Base-by-base conservation (phyloP, 352 stramenopile genomes). In the Phytophthora chlamydospora region DNA sequence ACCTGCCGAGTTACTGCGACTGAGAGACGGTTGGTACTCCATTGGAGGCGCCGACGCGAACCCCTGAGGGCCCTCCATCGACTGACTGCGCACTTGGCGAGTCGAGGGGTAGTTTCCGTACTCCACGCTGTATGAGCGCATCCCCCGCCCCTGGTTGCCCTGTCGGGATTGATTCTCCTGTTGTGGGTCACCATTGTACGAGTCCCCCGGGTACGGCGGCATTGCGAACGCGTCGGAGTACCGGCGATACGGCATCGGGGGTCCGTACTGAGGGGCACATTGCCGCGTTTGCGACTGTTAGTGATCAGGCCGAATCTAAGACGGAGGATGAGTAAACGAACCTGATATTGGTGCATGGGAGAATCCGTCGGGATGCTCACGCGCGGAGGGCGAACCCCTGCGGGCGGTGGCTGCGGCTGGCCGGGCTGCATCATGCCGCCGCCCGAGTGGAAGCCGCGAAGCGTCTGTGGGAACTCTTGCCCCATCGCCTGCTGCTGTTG, bases 71-170 rank as follows among this genome's bases (percentile, higher is more conserved):
- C 80, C 82, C 54, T 93, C 84, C 60, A 93, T 85, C 16, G 84
- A 93, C 41, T 91, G 82, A 32, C 82, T 93, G 48, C 84, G 82
- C 8, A 88, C 72, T 47, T 75, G 78, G 19, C 80, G 78, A 24
- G 75, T 79, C 21, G 78, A 71, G 14, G 74, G 61, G 29, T 87
- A 90, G 32, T 59, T 76, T 7, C 73, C 65, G 36, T 85, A 89
- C 49, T 93, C 85, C 73, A 91, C 77, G 41, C 82, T 91, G 68
- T 91, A 91, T 13, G 85, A 93, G 3, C 85, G 82, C 39, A 91
- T 78, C 5, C 65, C 68, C 7, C 83, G 80, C 21, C 82, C 71
- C 43, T 66, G 65, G 51, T 85, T 78, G 24, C 61, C 53, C 44
- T 80, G 72, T 12, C 55, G 78, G 3, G 62, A 61, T 12, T 78